phyloP scores from a whole-genome alignment of 2,329 filamentous ascomycete genomes.

The Tolypocladium tropicale region DNA sequence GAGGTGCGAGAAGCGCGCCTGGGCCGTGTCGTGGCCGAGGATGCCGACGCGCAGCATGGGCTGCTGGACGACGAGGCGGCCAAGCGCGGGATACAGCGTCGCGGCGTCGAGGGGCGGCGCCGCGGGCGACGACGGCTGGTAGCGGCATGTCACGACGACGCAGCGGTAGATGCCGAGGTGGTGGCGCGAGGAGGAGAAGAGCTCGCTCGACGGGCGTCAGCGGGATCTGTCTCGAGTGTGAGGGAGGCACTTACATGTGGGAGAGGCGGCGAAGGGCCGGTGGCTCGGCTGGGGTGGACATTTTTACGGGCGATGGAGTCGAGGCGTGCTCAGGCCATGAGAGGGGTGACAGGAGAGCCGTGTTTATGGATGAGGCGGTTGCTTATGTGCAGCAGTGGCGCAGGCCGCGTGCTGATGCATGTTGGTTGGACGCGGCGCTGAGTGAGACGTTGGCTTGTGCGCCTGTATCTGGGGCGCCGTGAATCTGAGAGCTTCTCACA shows the following conservation, averaged over 20 bases:
- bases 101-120: slow-evolving; percentile 1
- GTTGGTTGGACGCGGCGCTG: neutral
- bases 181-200: slow-evolving; percentile 35
- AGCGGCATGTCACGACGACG: slow-evolving; percentile 35
- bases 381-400: neutral
- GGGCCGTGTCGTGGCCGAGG: slow-evolving; percentile 28
- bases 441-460: too few species aligned
- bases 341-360: neutral
- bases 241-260: neutral
- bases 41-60: slow-evolving; percentile 40
- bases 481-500: too few species aligned
- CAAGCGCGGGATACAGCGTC: slow-evolving; percentile 26
- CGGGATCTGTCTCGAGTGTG: neutral
- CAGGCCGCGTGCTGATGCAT: neutral
- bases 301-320: neutral
- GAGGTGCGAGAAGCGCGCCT: slow-evolving; percentile 33
- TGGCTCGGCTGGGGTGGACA: neutral
- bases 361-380: neutral
- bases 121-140: slow-evolving; percentile 16
- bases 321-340: too few species aligned
- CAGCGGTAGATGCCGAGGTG: slow-evolving; percentile 35
- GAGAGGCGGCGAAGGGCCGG: slow-evolving; percentile 1
- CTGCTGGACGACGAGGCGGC: slow-evolving; percentile 29
- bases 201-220: slow-evolving; percentile 24
- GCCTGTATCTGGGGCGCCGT: too few species aligned